Percentiles rank a stretch among this genome's conserved stretches.
phyloP scores from a whole-genome alignment of 768 basidiomycete genomes.

The Porphyrellus cyaneotinctus region DNA sequence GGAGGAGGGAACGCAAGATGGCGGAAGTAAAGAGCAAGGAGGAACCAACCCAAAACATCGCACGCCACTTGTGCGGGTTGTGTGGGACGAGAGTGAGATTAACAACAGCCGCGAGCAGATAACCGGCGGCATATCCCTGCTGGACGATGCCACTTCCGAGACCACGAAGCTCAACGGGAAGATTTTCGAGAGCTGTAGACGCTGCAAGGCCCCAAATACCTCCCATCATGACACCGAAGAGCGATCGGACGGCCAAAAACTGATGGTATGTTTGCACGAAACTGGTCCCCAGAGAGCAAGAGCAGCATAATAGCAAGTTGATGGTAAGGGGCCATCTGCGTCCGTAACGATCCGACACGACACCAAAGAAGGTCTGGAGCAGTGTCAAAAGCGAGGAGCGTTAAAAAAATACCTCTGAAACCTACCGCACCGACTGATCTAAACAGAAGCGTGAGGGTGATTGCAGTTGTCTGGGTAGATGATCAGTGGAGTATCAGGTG shows the following conservation, averaged over 20 bases:
- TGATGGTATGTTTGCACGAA: constrained; percentile 72
- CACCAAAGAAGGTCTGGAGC: constrained; percentile 63
- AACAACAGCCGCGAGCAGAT: constrained; percentile 79
- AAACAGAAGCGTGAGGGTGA: constrained; percentile 90
- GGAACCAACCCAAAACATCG: constrained; percentile 76
- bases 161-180: constrained; percentile 87
- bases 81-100: constrained; percentile 58
- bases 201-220: constrained; percentile 87
- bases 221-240: constrained; percentile 89
- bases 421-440: constrained; percentile 70
- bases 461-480: constrained; percentile 58
- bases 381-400: background rate
- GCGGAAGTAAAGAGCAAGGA: constrained; percentile 73
- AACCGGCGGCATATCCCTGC: constrained; percentile 90
- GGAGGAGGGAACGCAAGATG: constrained; percentile 57
- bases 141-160: constrained; percentile 83
- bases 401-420: background rate
- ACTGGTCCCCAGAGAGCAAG: constrained; percentile 75
- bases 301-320: constrained; percentile 67
- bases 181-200: constrained; percentile 82
- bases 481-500: background rate
- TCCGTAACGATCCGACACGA: constrained; percentile 83
- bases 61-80: constrained; percentile 53
- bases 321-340: constrained; percentile 87
- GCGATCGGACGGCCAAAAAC: constrained; percentile 76